Evolutionary conservation across 257 asterid species (phyloP), one percentile per base, ranked within the genome.

Genomic region (Rubia yunnanensis): DNA sequence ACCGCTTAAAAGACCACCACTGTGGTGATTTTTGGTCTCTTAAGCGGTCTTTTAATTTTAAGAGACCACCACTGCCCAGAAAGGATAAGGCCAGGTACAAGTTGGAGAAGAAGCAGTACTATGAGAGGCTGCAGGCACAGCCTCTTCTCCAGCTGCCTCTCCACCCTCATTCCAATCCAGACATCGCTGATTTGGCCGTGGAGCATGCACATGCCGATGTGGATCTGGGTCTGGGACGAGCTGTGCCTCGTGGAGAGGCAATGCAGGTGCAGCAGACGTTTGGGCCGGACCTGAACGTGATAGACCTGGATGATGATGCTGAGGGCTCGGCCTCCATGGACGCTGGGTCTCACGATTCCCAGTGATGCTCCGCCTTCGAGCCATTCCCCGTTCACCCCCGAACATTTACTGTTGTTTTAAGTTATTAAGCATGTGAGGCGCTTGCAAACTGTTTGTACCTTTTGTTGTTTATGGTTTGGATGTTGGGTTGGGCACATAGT

Each of bases 11-110:
- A n/a, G n/a, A n/a, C n/a, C n/a, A n/a, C n/a, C n/a, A n/a, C n/a
- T n/a, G n/a, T n/a, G n/a, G n/a, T n/a, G n/a, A n/a, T n/a, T n/a
- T n/a, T n/a, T n/a, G n/a, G n/a, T n/a, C n/a, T n/a, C n/a, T n/a
- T n/a, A n/a, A n/a, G n/a, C n/a, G n/a, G n/a, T n/a, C n/a, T n/a
- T n/a, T n/a, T n/a, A n/a, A n/a, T n/a, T n/a, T n/a, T n/a, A n/a
- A n/a, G n/a, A n/a, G n/a, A n/a, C n/a, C n/a, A n/a, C n/a, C n/a
- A n/a, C n/a, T n/a, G n/a, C n/a, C 99, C 5, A 31, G 69, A 0
- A 78, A 53, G 62, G 97, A 92, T 80, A 92, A 87, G 84, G 95
- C 84, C 69, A 72, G 97, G 18, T 87, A 89, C 85, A 74, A 60
- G 75, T n/a, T 61, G 32, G 97, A 89, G 73, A 84, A 85, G 97